Evolutionary conservation across 2,329 filamentous ascomycete genomes (phyloP).

Genomic region (Aspergillus sp.): DNA sequence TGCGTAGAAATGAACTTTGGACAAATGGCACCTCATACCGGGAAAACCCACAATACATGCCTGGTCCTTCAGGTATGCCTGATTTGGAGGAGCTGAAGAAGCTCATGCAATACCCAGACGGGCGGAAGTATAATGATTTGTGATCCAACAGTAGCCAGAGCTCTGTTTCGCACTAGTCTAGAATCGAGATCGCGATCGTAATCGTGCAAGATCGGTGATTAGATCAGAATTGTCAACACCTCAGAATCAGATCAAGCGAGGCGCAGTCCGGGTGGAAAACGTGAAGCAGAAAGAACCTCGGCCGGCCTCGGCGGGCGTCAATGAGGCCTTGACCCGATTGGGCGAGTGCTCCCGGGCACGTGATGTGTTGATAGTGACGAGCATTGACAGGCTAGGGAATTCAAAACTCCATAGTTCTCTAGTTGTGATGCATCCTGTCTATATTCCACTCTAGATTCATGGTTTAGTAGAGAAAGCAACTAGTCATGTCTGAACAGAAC

Average conservation of each 20-base stretch:
- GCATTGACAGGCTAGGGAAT: not conserved
- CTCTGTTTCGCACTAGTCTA: not conserved
- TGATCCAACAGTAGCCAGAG: not conserved
- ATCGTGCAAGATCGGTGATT: no score
- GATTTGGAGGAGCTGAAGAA: slow-evolving; percentile 27
- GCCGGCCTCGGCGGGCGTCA: not conserved
- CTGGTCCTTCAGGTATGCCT: slow-evolving; percentile 34
- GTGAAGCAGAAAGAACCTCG: slow-evolving; percentile 1
- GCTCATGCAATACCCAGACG: slow-evolving; percentile 29
- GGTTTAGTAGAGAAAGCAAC: not conserved
- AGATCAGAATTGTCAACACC: no score
- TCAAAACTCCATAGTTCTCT: not conserved
- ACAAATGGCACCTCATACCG: slow-evolving; percentile 31
- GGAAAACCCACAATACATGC: slow-evolving; percentile 32
- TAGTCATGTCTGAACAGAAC: slow-evolving; percentile 28
- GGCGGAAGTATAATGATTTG: slow-evolving; percentile 25
- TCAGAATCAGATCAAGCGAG: no score
- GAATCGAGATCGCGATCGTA: not conserved
- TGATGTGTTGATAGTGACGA: not conserved
- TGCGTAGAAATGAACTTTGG: slow-evolving; percentile 36
- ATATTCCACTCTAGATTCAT: not conserved
- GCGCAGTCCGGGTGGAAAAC: not conserved
- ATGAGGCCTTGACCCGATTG: not conserved
- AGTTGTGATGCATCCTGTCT: not conserved
- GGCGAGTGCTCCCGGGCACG: not conserved